A percentile compares a stretch with the other conserved stretches of the same genome.
These are phyloP conservation scores for Ceratobasidium sp. DNA, from an alignment of 1,284 basidiomycete species.

Conservation along the genomic window DNA sequence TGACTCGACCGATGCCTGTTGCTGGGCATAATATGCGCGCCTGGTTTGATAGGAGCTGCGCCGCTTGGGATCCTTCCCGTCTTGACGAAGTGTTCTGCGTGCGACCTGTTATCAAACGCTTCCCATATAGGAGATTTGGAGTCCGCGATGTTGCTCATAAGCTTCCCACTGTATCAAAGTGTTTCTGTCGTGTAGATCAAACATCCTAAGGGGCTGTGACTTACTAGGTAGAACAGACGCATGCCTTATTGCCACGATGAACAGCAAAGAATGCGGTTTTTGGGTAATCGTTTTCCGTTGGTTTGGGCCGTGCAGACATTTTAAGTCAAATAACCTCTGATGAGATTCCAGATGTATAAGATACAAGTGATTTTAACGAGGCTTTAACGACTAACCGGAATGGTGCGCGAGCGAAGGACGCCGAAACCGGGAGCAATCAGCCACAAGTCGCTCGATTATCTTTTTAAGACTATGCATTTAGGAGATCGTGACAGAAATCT, in stretches of 20 bases:
- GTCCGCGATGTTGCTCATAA: background rate
- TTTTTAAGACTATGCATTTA: too few relatives aligned
- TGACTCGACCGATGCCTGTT: background rate
- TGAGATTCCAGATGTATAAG: too few relatives aligned
- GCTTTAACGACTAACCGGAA: too few relatives aligned
- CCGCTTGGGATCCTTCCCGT: conserved; percentile 9
- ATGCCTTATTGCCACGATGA: background rate
- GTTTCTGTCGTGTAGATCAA: background rate
- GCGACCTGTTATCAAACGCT: conserved; percentile 9
- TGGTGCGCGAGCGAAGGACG: too few relatives aligned
- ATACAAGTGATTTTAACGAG: too few relatives aligned
- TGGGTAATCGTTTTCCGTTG: background rate
- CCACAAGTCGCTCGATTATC: too few relatives aligned
- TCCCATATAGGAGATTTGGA: background rate
- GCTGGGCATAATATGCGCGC: background rate
- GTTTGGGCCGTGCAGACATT: background rate
- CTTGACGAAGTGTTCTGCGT: conserved; percentile 9
- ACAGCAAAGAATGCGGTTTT: conserved; percentile 15
- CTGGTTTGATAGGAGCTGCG: conserved; percentile 12
- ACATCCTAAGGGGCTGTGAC: background rate
- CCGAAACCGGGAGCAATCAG: too few relatives aligned
- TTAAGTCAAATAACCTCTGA: too few relatives aligned
- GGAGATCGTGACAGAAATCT: too few relatives aligned
- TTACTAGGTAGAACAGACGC: conserved; percentile 6
- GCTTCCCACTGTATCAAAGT: background rate